These are phyloP conservation scores for Massarina eburnea DNA, from an alignment of 2,329 filamentous ascomycete genomes.

Conservation along the genomic window DNA sequence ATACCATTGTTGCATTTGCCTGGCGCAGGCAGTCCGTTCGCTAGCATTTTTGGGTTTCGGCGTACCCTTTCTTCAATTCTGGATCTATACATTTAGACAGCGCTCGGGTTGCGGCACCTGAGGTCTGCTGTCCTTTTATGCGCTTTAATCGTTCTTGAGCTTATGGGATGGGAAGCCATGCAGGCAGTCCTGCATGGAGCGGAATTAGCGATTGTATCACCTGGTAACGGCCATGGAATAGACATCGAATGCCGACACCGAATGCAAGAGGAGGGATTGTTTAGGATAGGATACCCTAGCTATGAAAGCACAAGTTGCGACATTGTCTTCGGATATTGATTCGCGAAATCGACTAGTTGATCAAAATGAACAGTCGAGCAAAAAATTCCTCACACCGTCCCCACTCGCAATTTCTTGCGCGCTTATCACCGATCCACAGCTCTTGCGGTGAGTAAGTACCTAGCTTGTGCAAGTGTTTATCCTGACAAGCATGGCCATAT, in stretches of 20 bases:
- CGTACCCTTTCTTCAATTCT: conserved; percentile 15
- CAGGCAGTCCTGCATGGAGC: too few relatives aligned
- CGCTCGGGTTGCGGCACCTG: not conserved
- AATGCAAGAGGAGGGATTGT: not conserved
- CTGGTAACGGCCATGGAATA: too few relatives aligned
- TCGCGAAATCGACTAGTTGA: not conserved
- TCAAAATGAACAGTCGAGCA: not conserved
- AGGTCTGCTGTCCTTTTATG: not conserved
- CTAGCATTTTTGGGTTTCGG: too few relatives aligned
- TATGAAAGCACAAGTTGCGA: not conserved
- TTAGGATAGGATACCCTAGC: not conserved
- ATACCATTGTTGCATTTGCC: conserved; percentile 24
- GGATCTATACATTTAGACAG: conserved; percentile 2
- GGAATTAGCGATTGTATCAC: too few relatives aligned
- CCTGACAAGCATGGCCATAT: not conserved
- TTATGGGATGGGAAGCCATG: not conserved
- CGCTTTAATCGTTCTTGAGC: conserved; percentile 1
- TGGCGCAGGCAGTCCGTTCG: conserved; percentile 27
- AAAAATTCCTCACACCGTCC: not conserved
- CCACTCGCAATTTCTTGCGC: not conserved
- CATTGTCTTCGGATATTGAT: not conserved
- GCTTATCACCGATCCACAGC: not conserved
- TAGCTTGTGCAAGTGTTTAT: not conserved
- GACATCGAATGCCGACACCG: too few relatives aligned
- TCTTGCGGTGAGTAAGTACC: not conserved